Evolutionary conservation across 1,284 basidiomycete species (phyloP).

Genomic region (Fomitopsis schrenkii): DNA sequence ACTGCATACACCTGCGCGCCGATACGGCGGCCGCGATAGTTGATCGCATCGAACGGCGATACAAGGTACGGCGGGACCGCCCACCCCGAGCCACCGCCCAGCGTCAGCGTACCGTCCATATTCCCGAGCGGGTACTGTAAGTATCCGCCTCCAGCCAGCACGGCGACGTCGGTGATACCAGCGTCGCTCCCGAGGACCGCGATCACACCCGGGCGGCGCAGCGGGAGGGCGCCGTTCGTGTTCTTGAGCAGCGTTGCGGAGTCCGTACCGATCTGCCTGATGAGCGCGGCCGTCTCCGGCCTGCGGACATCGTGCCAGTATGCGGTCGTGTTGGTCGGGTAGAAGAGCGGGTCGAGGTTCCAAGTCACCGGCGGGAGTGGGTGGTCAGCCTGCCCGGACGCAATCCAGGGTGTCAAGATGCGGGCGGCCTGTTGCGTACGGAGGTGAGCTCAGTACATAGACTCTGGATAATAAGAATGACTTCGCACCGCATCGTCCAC

Average conservation of each 20-base stretch:
- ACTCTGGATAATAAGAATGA: background rate
- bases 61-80: constrained; percentile 48
- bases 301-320: constrained; percentile 20
- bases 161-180: constrained; percentile 34
- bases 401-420: background rate
- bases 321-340: background rate
- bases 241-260: constrained; percentile 67
- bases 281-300: constrained; percentile 32
- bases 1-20: constrained; percentile 26
- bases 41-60: constrained; percentile 39
- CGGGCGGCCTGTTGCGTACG: background rate
- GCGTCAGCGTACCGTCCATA: constrained; percentile 53
- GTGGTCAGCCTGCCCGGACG: background rate
- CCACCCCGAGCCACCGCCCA: constrained; percentile 52
- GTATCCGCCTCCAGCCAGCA: constrained; percentile 3
- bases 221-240: constrained; percentile 45
- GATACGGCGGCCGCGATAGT: constrained; percentile 31
- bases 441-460: too few species aligned
- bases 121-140: constrained; percentile 40
- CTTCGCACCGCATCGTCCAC: constrained; percentile 28
- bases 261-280: constrained; percentile 44
- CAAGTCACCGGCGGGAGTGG: background rate
- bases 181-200: constrained; percentile 8
- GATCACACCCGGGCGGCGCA: constrained; percentile 28
- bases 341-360: background rate